A percentile compares a stretch with the other conserved stretches of the same genome.
phyloP scores from a whole-genome alignment of 352 stramenopile genomes.

The Phytophthora citricola region DNA sequence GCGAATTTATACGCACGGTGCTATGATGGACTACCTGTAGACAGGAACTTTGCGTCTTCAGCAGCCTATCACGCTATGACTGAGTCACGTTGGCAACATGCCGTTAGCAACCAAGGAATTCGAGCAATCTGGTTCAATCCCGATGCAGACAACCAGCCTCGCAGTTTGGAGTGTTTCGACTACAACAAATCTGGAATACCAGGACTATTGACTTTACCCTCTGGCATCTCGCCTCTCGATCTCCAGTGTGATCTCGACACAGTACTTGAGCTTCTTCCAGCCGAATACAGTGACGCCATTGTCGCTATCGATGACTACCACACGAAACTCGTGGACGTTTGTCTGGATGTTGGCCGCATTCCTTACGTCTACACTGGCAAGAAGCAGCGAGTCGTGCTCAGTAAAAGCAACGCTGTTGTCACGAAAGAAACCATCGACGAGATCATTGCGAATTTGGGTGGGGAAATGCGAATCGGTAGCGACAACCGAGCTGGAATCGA shows the following conservation, averaged over 20 bases:
- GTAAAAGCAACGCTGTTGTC: slow-evolving; percentile 36
- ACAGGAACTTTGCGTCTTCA: neutral
- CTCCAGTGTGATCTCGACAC: slow-evolving; percentile 47
- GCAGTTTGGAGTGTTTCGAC: slow-evolving; percentile 4
- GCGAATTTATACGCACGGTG: too few relatives aligned
- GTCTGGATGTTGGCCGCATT: slow-evolving; percentile 42
- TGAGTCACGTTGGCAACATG: neutral
- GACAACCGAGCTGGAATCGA: slow-evolving; percentile 86
- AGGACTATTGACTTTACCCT: neutral
- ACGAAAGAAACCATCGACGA: slow-evolving; percentile 57
- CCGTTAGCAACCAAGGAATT: neutral
- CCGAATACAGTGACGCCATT: slow-evolving; percentile 10
- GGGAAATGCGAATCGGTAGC: slow-evolving; percentile 56
- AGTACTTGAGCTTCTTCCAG: slow-evolving; percentile 32
- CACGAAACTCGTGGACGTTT: slow-evolving; percentile 45
- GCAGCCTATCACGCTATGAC: neutral
- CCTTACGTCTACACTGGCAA: slow-evolving; percentile 42
- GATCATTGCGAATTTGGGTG: slow-evolving; percentile 51
- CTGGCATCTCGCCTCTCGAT: slow-evolving; percentile 6
- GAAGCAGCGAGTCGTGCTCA: slow-evolving; percentile 34
- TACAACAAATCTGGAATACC: too few relatives aligned
- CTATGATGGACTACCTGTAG: too few relatives aligned
- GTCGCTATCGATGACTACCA: slow-evolving; percentile 25
- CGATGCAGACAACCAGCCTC: slow-evolving; percentile 3
- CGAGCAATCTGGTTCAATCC: slow-evolving; percentile 8